phyloP scores from a whole-genome alignment of 805 yeast genomes.

The Saturnispora serradocipensis region DNA sequence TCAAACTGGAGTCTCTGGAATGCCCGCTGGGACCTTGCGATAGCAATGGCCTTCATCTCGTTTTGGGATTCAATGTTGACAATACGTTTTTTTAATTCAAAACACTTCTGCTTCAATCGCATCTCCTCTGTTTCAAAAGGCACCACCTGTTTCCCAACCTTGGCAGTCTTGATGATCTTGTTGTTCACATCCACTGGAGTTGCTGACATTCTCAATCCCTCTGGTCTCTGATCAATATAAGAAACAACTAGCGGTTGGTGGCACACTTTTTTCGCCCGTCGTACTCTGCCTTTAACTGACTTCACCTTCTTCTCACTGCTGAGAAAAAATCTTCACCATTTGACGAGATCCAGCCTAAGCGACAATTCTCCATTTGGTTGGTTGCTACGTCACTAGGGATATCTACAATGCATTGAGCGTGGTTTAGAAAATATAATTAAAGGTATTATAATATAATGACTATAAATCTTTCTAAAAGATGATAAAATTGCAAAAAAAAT shows the following conservation, averaged over 20 bases:
- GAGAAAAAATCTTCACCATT: background rate
- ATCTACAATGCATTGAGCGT: background rate
- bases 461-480: background rate
- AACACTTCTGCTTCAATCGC: constrained; percentile 54
- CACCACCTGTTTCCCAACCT: constrained; percentile 12
- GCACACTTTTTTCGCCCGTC: background rate
- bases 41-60: constrained; percentile 64
- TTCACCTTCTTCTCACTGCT: background rate
- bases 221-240: background rate
- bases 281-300: background rate
- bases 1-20: constrained; percentile 76
- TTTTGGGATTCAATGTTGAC: constrained; percentile 67
- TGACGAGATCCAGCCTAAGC: background rate
- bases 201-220: background rate
- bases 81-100: constrained; percentile 60
- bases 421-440: no score
- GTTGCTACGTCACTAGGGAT: no score
- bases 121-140: constrained; percentile 16
- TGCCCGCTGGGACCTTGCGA: constrained; percentile 66
- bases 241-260: background rate
- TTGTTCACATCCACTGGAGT: background rate
- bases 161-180: background rate
- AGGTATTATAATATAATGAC: background rate
- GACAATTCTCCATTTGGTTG: background rate
- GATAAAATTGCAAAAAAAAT: background rate